Base-by-base conservation (phyloP, 139 green algal species). In the Micromonas commoda region DNA sequence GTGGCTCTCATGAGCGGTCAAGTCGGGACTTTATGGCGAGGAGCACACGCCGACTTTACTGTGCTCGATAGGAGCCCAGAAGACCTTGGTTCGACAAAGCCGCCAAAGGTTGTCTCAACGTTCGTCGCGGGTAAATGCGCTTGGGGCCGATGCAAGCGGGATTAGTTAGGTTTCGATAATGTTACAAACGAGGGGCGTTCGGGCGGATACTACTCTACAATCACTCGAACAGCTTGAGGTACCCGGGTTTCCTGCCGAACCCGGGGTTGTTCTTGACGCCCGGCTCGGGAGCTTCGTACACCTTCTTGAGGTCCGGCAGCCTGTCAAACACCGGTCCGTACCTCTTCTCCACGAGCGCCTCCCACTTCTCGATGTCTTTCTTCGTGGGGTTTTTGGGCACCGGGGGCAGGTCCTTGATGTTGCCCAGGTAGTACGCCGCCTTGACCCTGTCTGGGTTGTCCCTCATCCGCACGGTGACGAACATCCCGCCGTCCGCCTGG, bases 351-450 rank as follows among this genome's bases (percentile, higher is more conserved):
- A 75, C 53, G 66, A 33, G 38, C 68, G 52, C 38, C n/a, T 75
- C 68, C 34, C 31, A 61, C 37, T 29, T 24, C 33, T 35, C 61
- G 37, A 63, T 60, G 16, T 75, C 68, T 21, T 29, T 39, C 3
- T 38, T 26, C 3, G 68, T 53, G 23, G 68, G 68, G 33, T 75
- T 75, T 24, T 60, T 34, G 37, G 37, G 37, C 68, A 75, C 20
- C 68, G 38, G 20, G 23, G 68, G 68, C 68, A 75, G 37, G 34
- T 75, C 68, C 20, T 75, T 23, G 20, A 75, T 75, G 34, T 75
- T 38, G 5, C 68, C 68, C 9, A 75, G 5, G 34, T 61, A 61
- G 61, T 75, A 75, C 37, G 52, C 53, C 68, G 60, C 19, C 68
- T 75, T 75, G 20, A 75, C 33, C 37, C 52, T 35, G 20, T 19